A percentile compares a stretch with the other conserved stretches of the same genome.
Evolutionary conservation across 1,139 yeast genomes (phyloP).

Genomic region (Nakaseomyces bracarensis): DNA sequence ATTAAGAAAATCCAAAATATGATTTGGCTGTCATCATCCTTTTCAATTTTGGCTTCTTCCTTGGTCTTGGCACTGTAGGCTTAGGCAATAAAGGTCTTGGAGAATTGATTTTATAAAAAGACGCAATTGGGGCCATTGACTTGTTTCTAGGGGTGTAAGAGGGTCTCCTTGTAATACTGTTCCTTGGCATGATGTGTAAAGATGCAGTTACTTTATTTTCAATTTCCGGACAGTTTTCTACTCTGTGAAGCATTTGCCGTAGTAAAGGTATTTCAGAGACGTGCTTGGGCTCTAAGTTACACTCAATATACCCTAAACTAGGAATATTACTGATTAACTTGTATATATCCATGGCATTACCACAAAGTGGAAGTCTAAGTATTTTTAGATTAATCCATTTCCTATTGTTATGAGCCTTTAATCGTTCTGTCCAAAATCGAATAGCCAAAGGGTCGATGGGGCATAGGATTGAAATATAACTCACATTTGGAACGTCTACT

Average conservation of each 20-base stretch:
- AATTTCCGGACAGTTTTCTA: too few species aligned
- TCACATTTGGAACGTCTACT: background rate
- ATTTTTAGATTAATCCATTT: background rate
- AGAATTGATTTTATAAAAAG: background rate
- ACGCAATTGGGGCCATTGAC: too few species aligned
- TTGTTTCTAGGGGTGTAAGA: too few species aligned
- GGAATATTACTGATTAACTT: background rate
- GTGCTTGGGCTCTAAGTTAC: background rate
- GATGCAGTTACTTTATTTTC: too few species aligned
- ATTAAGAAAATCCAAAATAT: background rate
- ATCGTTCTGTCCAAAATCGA: background rate
- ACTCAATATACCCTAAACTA: background rate
- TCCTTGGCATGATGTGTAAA: background rate
- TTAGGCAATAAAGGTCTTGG: background rate
- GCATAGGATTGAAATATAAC: background rate
- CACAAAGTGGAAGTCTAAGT: background rate
- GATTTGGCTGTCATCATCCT: background rate
- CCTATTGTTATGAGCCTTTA: background rate
- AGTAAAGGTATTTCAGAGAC: background rate
- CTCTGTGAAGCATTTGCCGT: background rate
- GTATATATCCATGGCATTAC: background rate
- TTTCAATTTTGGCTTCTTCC: slow-evolving; percentile 1
- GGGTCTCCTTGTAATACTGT: background rate
- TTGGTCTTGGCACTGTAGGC: background rate
- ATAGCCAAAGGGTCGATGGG: background rate